Conservation (phyloP, 2,329 filamentous ascomycete genomes). For the Beauveria sp. region DNA sequence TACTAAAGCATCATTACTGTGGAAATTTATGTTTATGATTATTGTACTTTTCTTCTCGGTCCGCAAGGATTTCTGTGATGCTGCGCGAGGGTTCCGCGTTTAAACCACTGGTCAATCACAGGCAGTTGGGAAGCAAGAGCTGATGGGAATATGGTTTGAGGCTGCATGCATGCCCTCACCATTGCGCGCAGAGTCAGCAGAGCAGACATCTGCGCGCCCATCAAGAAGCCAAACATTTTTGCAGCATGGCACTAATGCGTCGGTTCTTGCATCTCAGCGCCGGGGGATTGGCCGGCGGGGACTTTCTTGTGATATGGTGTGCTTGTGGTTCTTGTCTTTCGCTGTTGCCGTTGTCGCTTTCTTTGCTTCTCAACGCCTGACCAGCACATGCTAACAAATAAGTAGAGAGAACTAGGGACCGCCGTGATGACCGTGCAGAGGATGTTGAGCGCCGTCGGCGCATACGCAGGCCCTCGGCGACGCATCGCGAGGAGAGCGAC, state of each 20-base stretch:
- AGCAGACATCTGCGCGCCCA: not conserved
- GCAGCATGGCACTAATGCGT: constrained; percentile 7
- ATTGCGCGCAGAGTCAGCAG: not conserved
- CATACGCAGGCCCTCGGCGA: not conserved
- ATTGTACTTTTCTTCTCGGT: not conserved
- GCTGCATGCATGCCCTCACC: not conserved
- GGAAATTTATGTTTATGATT: constrained; percentile 11
- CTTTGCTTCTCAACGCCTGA: not conserved
- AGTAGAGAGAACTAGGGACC: constrained; percentile 1
- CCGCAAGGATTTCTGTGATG: constrained; percentile 2
- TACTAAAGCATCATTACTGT: constrained; percentile 7
- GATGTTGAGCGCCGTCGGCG: not conserved
- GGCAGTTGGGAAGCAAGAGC: not conserved
- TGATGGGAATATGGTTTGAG: not conserved
- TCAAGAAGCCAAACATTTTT: not conserved
- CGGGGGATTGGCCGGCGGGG: not conserved
- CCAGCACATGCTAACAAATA: not conserved
- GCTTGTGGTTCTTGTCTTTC: not conserved
- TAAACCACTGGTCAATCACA: not conserved
- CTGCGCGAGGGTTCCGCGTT: not conserved
- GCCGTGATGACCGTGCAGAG: not conserved
- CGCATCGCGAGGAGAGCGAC: constrained; percentile 21
- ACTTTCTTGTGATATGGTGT: constrained; percentile 1
- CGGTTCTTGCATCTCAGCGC: not conserved
- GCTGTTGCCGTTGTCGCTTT: not conserved